Evolutionary conservation across 164 flowering plant species (phyloP).

Genomic region (Pachysandra terminalis): DNA sequence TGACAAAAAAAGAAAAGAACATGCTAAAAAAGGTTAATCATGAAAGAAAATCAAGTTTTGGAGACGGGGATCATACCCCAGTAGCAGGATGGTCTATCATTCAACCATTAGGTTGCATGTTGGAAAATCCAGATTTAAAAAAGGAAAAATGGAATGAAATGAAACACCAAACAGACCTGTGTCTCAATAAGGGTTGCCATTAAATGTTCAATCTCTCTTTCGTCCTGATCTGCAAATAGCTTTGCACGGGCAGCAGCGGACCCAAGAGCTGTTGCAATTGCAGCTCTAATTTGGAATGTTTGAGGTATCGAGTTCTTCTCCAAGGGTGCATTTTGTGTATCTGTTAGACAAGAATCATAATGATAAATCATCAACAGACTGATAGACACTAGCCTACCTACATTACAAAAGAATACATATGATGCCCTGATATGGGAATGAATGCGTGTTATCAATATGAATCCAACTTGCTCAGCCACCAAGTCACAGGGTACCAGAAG

Average conservation of each 20-base stretch:
- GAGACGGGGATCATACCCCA: not conserved
- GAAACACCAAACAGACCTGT: constrained; percentile 49
- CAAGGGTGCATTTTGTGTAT: constrained; percentile 16
- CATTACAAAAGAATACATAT: no score
- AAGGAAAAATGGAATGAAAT: not conserved
- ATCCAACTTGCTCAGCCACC: no score
- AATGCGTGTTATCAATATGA: no score
- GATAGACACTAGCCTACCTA: no score
- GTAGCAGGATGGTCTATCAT: not conserved
- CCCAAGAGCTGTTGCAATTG: constrained; percentile 87
- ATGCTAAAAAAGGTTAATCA: no score
- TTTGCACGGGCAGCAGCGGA: constrained; percentile 89
- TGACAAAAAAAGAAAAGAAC: no score
- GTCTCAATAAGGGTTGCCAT: constrained; percentile 68
- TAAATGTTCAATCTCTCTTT: constrained; percentile 66
- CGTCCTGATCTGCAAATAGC: constrained; percentile 84
- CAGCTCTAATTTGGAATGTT: constrained; percentile 60
- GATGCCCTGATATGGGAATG: no score
- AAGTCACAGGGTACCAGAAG: no score
- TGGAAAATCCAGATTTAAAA: not conserved
- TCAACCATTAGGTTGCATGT: not conserved
- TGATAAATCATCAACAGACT: not conserved
- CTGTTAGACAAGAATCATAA: constrained; percentile 32
- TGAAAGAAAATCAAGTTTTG: not conserved
- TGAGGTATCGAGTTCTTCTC: constrained; percentile 40